A percentile compares a stretch with the other conserved stretches of the same genome.
phyloP scores from a whole-genome alignment of 805 yeast genomes.

The Yueomyces sp. region DNA sequence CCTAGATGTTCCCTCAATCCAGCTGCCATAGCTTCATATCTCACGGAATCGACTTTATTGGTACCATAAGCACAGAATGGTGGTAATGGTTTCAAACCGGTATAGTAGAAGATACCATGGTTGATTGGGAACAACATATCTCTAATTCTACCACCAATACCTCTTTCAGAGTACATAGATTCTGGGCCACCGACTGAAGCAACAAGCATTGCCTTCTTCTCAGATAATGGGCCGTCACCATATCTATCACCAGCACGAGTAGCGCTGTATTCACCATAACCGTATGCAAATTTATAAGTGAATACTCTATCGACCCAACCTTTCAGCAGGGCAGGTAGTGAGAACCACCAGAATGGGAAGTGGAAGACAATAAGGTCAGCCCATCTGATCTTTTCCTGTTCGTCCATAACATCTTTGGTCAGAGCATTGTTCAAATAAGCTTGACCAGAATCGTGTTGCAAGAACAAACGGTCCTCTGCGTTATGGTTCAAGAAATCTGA shows the following conservation, averaged over 20 bases:
- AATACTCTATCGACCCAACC: slow-evolving; percentile 21
- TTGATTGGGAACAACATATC: slow-evolving; percentile 16
- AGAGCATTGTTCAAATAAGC: slow-evolving; percentile 7
- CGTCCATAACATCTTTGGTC: slow-evolving; percentile 17
- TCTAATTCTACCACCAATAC: slow-evolving; percentile 14
- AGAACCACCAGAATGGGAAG: slow-evolving; percentile 23
- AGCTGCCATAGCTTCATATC: slow-evolving; percentile 1
- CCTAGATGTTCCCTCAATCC: slow-evolving; percentile 4
- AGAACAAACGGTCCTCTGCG: slow-evolving; percentile 6
- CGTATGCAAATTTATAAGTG: slow-evolving; percentile 13
- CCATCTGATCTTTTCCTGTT: slow-evolving; percentile 20
- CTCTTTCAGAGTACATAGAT: slow-evolving; percentile 6
- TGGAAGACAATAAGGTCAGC: slow-evolving; percentile 18
- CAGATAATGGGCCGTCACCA: slow-evolving; percentile 11
- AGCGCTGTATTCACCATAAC: slow-evolving; percentile 7
- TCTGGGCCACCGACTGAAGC: slow-evolving; percentile 9
- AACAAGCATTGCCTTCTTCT: slow-evolving; percentile 9
- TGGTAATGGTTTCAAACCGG: slow-evolving; percentile 15
- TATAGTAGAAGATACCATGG: slow-evolving; percentile 14
- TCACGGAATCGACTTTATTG: background rate
- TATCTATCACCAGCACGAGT: slow-evolving; percentile 6
- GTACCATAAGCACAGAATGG: slow-evolving; percentile 7
- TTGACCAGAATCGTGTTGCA: slow-evolving; percentile 9
- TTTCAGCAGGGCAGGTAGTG: slow-evolving; percentile 21
- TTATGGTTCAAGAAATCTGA: slow-evolving; percentile 6